Percentiles rank a stretch among this genome's conserved stretches.
phyloP scores from a whole-genome alignment of 78 protist genomes.

The Bodo saltans region DNA sequence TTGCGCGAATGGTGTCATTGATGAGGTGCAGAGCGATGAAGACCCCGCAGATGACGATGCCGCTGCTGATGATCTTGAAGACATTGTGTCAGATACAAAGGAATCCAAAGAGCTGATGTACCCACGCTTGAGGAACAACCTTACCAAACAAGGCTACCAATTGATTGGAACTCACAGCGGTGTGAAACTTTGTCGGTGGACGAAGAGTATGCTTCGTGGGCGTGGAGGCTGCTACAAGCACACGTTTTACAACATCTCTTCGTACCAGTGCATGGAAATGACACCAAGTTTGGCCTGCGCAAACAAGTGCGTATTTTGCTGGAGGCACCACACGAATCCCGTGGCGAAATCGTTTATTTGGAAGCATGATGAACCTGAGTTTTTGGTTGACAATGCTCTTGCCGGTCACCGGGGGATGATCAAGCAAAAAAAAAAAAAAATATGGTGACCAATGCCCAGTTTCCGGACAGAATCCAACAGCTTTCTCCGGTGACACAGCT shows the following conservation, averaged over 20 bases:
- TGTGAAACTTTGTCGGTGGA: conserved; percentile 90
- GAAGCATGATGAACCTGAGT: conserved; percentile 52
- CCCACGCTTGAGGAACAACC: no score
- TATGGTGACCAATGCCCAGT: conserved; percentile 91
- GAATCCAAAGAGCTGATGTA: no score
- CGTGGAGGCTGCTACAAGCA: conserved; percentile 86
- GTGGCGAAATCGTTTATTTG: conserved; percentile 64
- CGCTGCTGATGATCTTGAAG: no score
- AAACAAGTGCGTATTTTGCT: conserved; percentile 92
- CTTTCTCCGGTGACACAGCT: conserved; percentile 79
- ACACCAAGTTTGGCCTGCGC: conserved; percentile 88
- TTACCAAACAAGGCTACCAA: no score
- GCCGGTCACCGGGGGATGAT: conserved; percentile 51
- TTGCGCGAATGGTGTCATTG: no score
- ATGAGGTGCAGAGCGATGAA: no score
- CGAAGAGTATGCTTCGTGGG: conserved; percentile 74
- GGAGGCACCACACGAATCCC: conserved; percentile 89
- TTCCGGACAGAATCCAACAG: conserved; percentile 64
- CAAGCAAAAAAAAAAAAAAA: conserved; percentile 66
- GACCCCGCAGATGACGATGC: no score
- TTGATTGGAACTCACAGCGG: conserved; percentile 80
- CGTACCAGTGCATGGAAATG: conserved; percentile 75
- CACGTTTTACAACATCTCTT: conserved; percentile 70
- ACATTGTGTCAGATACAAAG: no score
- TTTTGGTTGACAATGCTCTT: conserved; percentile 24